Base-by-base conservation (phyloP, 441 rosid genomes). In the Populus hybrid region DNA sequence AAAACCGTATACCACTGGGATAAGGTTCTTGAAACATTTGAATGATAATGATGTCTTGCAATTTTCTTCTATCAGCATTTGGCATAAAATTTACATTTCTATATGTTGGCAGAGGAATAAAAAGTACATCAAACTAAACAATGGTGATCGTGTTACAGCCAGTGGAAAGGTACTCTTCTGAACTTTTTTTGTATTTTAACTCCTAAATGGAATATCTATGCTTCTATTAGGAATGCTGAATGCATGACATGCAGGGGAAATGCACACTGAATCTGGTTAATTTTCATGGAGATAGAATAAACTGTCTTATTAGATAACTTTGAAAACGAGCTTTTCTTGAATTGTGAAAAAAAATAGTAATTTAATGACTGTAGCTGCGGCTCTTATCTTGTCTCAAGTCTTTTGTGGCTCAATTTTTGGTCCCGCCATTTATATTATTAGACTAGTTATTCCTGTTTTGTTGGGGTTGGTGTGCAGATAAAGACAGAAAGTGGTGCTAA, bases 131-230 rank as follows among this genome's bases (percentile, higher is more conserved):
- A 96, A 96, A 86, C 81, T 94, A 85, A 96, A 96, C 84, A 92
- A 94, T 79, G 96, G 98, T 76, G 99, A 96, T 61, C 94, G 93
- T 35, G 98, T 94, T 79, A 91, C 99, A 31, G 99, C 99, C 66
- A 96, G 98, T 82, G 99, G 98, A 79, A 96, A 96, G 98, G 98
- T 96, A 91, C 56, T 23, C 45, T 70, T 72, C 23, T 73, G 45
- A 29, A 10, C 72, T 80, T 73, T 77, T 77, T 40, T 69, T 66
- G 56, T 29, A 3, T 21, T 28, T 50, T 67, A 26, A 70, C 53
- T 50, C 69, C 12, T 38, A 7, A 61, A n/a, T 29, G 59, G 53
- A 24, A 9, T 35, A 35, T 36, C n/a, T 61, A 61, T 64, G 61
- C 14, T 59, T 14, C 35, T 36, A 64, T 53, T 61, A 67, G 66